Evolutionary conservation across 148 eudicot genomes (phyloP).

Genomic region (Persicaria tinctoria): DNA sequence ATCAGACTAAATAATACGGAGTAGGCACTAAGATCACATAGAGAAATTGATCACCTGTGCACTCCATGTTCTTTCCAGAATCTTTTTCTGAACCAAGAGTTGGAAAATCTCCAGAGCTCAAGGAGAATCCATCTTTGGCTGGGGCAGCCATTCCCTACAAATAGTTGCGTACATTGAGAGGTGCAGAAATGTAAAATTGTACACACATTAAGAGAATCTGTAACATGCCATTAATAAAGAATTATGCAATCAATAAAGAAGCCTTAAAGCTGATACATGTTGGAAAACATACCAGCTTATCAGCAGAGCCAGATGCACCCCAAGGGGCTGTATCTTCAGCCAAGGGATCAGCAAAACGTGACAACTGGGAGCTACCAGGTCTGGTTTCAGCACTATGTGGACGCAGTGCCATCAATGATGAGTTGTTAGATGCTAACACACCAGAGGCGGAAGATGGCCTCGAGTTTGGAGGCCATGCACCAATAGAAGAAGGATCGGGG

Average conservation of each 20-base stretch:
- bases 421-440: constrained; percentile 47
- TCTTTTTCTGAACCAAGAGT: constrained; percentile 86
- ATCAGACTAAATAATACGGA: no score
- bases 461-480: constrained; percentile 68
- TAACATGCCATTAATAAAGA: background rate
- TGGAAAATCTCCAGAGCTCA: constrained; percentile 91
- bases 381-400: constrained; percentile 94
- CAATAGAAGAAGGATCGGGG: constrained; percentile 40
- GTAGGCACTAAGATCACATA: background rate
- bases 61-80: constrained; percentile 37
- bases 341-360: constrained; percentile 78
- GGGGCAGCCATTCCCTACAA: constrained; percentile 44
- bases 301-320: constrained; percentile 47
- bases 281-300: constrained; percentile 49
- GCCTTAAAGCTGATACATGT: background rate
- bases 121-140: constrained; percentile 55
- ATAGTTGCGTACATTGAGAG: background rate
- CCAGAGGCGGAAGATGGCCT: constrained; percentile 98
- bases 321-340: constrained; percentile 50
- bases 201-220: background rate
- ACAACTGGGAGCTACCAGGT: constrained; percentile 88
- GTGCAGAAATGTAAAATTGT: background rate
- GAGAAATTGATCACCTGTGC: constrained; percentile 39
- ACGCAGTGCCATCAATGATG: constrained; percentile 51
- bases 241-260: background rate